A percentile compares a stretch with the other conserved stretches of the same genome.
Conservation (phyloP, 1,139 yeast genomes). For the Sugiyamaella paludigena region DNA sequence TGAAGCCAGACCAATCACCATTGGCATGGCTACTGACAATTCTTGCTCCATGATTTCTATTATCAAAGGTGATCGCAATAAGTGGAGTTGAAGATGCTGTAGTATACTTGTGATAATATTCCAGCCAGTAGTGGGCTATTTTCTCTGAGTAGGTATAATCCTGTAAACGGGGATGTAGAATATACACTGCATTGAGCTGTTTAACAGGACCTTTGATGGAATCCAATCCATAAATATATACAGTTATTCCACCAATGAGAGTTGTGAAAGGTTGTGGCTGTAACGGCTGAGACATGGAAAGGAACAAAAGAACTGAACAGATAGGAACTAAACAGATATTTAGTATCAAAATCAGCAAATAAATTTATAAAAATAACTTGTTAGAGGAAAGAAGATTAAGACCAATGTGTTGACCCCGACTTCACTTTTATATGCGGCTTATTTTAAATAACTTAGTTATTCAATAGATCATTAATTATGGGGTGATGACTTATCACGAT, state of each 20-base stretch:
- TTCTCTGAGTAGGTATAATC: slow-evolving; percentile 23
- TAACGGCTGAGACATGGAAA: too few relatives aligned
- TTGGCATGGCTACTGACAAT: slow-evolving; percentile 41
- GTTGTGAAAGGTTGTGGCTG: too few relatives aligned
- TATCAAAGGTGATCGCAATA: slow-evolving; percentile 55
- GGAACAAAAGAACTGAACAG: too few relatives aligned
- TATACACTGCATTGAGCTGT: slow-evolving; percentile 25
- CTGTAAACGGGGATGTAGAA: slow-evolving; percentile 30
- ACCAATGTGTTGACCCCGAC: too few relatives aligned
- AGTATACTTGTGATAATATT: slow-evolving; percentile 4
- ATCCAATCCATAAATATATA: slow-evolving; percentile 30
- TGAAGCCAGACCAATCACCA: slow-evolving; percentile 41
- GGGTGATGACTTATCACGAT: too few relatives aligned
- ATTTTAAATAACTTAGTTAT: too few relatives aligned
- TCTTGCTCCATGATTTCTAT: slow-evolving; percentile 61
- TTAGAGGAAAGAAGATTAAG: too few relatives aligned
- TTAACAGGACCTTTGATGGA: slow-evolving; percentile 13
- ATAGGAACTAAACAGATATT: too few relatives aligned
- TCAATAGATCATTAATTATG: too few relatives aligned
- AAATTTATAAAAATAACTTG: too few relatives aligned
- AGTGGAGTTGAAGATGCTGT: slow-evolving; percentile 9
- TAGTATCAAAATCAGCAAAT: too few relatives aligned
- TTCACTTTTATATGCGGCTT: too few relatives aligned
- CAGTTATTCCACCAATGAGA: slow-evolving; percentile 29
- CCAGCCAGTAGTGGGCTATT: slow-evolving; percentile 26